phyloP scores from a whole-genome alignment of 768 basidiomycete genomes.

The Tylopilus subfusipes region DNA sequence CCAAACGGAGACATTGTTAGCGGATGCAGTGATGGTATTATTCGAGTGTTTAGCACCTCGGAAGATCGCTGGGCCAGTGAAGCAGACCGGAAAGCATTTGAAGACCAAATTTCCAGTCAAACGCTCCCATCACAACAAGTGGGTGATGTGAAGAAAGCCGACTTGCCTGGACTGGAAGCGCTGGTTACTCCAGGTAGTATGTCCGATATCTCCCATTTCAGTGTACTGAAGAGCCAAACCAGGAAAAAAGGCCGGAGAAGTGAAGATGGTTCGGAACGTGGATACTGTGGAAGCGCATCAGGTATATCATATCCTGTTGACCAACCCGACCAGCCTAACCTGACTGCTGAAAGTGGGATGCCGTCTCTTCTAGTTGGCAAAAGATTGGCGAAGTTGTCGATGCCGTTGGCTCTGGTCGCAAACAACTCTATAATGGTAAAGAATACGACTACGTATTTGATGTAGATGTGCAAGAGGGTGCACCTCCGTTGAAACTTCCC shows the following conservation, averaged over 20 bases:
- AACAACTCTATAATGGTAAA: conserved; percentile 87
- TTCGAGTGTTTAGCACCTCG: conserved; percentile 79
- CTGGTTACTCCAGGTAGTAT: conserved; percentile 61
- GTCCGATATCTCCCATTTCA: background rate
- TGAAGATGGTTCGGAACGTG: conserved; percentile 84
- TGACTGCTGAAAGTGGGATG: conserved; percentile 70
- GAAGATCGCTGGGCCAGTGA: conserved; percentile 71
- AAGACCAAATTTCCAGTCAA: conserved; percentile 72
- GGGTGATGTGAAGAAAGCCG: conserved; percentile 89
- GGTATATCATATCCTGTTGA: conserved; percentile 40
- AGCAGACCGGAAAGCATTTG: conserved; percentile 63
- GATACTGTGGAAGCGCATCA: conserved; percentile 87
- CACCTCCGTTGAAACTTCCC: conserved; percentile 89
- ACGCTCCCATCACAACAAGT: conserved; percentile 82
- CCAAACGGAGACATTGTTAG: conserved; percentile 91
- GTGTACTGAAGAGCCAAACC: conserved; percentile 8
- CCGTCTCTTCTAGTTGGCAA: conserved; percentile 65
- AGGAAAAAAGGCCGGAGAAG: conserved; percentile 94
- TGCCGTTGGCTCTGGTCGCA: conserved; percentile 85
- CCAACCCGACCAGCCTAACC: background rate
- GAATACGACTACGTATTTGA: conserved; percentile 99
- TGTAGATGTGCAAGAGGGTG: conserved; percentile 92
- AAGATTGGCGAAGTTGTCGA: conserved; percentile 97
- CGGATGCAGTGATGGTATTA: conserved; percentile 82
- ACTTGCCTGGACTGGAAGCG: conserved; percentile 85